These are phyloP conservation scores for Penicillium turbatum DNA, from an alignment of 495 filamentous ascomycete genomes.

Conservation along the genomic window DNA sequence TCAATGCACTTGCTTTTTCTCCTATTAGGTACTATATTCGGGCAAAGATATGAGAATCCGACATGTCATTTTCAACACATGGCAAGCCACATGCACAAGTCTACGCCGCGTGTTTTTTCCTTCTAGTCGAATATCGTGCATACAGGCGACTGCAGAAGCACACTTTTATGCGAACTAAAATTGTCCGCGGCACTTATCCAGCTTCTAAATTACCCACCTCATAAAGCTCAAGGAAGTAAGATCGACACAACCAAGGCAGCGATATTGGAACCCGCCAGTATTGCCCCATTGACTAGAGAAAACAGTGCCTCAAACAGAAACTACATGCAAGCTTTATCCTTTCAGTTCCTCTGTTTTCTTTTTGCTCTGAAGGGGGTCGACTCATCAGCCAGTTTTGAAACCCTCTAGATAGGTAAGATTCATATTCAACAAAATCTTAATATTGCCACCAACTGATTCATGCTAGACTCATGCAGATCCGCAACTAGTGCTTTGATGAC, in stretches of 20 bases:
- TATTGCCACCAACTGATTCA: no score
- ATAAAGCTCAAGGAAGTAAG: neutral
- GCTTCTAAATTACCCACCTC: no score
- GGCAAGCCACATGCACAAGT: constrained; percentile 16
- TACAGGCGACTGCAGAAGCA: neutral
- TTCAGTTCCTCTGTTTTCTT: no score
- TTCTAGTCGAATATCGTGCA: neutral
- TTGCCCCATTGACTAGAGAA: neutral
- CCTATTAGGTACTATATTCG: constrained; percentile 3
- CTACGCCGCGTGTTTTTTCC: constrained; percentile 10
- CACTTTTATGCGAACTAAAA: no score
- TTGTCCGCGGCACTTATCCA: no score
- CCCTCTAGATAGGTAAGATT: neutral
- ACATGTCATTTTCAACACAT: constrained; percentile 28
- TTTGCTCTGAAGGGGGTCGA: no score
- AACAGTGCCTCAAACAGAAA: no score
- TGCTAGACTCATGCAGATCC: neutral
- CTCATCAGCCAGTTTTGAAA: neutral
- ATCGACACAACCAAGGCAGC: neutral
- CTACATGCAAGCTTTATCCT: neutral
- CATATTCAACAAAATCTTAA: neutral
- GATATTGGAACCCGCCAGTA: neutral
- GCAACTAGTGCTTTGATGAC: neutral
- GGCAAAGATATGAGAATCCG: constrained; percentile 13
- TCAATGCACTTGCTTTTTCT: constrained; percentile 2